Evolutionary conservation across 2,329 filamentous ascomycete genomes (phyloP).

Genomic region (Neonectria ditissima): DNA sequence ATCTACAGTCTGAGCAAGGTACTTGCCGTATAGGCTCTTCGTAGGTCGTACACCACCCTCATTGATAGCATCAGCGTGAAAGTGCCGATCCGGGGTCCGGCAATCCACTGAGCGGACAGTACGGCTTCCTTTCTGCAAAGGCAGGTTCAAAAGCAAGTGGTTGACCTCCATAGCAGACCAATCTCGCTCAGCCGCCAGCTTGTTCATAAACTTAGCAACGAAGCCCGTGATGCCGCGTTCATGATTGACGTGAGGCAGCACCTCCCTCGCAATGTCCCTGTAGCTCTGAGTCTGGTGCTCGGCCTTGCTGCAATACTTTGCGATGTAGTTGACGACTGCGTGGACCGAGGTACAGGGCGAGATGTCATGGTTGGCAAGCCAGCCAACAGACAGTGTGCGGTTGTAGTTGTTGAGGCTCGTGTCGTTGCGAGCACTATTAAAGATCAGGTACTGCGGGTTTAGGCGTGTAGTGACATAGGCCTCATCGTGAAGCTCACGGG

Average conservation of each 20-base stretch:
- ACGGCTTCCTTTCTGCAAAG: background rate
- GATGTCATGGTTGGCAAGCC: constrained; percentile 1
- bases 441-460: background rate
- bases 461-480: too few species aligned
- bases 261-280: background rate
- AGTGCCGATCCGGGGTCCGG: background rate
- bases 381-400: background rate
- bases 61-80: too few species aligned
- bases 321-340: background rate
- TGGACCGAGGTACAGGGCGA: background rate
- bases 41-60: too few species aligned
- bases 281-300: background rate
- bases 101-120: background rate
- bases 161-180: background rate
- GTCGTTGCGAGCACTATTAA: background rate
- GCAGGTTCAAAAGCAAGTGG: background rate
- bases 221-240: background rate
- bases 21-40: too few species aligned
- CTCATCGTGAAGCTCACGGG: too few species aligned
- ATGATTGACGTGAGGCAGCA: background rate
- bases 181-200: background rate
- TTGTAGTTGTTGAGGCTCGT: background rate
- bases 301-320: constrained; percentile 3
- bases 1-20: too few species aligned
- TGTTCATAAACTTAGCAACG: background rate